Evolutionary conservation across 148 eudicot species (phyloP), one percentile per base, ranked within the genome.

Genomic region (Beta vulgaris): DNA sequence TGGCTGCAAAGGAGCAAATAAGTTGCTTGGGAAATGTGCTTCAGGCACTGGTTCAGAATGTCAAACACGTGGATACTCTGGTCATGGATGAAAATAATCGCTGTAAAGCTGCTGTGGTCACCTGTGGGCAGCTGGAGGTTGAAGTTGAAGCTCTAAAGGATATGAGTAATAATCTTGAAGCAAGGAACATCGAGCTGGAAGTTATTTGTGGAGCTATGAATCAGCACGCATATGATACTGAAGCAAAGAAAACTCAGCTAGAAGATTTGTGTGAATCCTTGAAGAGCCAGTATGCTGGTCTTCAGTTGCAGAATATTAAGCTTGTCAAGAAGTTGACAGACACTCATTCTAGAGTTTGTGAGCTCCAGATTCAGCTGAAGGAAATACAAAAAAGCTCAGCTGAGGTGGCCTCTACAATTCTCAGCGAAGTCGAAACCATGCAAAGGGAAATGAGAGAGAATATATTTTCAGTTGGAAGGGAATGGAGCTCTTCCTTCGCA

Each of bases 201-300:
- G 89, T 92, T 75, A 70, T 88, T 36, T 88, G 81, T 75, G 97
- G 85, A 85, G 84, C 76, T 77, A 69, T 92, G 69, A 86, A 83
- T 75, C 87, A 85, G 77, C 86, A 87, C 77, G 59, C 80, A 40
- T 77, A 34, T 71, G 80, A 83, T 76, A 76, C 77, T 81, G 89
- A 88, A 78, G 89, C 79, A 61, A 88, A 74, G 66, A 87, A 80
- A 71, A 78, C 66, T 79, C 88, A 85, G 76, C 88, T 87, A 82
- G 77, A 82, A 70, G 64, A 46, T 71, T 69, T 75, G 60, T 82
- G 76, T 79, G 90, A 87, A 42, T 72, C 80, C 48, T 76, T 83
- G 35, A 83, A 81, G 77, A 76, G 73, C 74, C 86, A 85, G 39
- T 82, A 70, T 71, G 72, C 54, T 12, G 48, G 63, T 79, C 71